Base-by-base conservation (phyloP, 2,329 filamentous ascomycete genomes). In the Alternaria panax region DNA sequence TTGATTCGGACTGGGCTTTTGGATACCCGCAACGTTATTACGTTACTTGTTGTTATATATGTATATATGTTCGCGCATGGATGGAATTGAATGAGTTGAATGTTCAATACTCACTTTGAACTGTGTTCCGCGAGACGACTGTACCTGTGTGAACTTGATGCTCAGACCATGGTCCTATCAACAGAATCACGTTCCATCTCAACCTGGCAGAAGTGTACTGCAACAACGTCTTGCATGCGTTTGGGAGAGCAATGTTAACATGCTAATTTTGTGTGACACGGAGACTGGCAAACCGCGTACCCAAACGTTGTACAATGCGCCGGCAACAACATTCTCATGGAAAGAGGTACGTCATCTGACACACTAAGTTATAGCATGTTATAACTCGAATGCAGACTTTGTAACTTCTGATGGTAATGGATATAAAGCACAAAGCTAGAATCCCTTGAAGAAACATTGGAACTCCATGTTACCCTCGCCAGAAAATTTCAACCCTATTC, bases 1-100 rank as follows among this genome's bases (percentile, higher is more conserved):
- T 34, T 16, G 5, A 14, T 34, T 34, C 11, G 48, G 22, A 14
- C 25, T 38, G 24, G 38, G 36, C 53, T 24, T 51, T 38, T 30
- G 54, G 54, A 52, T 57, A 57, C 54, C 54, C 54, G 40, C 46
- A 52, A 52, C 54, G 54, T 43, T 43, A 34, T 51, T 36, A 48
- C 52, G 43, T 27, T 28, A 28, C n/a, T 28, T 34, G 14, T 50
- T 38, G 20, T 28, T 18, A 30, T 51, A 11, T 47, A 32, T 20
- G 18, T 42, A 52, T 48, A 48, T 48, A 34, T 34, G 22, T 24
- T 34, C 22, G 45, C 45, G 12, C 20, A 48, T 25, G 45, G 14
- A 36, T n/a, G 2, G 20, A 48, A 48, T 12, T 12, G 36, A 40
- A 40, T 20, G 8, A 40, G 4, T 6, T n/a, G 12, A 40, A 5